Base-by-base conservation (phyloP, 129 eudicot species). In the Tagetes patula region DNA sequence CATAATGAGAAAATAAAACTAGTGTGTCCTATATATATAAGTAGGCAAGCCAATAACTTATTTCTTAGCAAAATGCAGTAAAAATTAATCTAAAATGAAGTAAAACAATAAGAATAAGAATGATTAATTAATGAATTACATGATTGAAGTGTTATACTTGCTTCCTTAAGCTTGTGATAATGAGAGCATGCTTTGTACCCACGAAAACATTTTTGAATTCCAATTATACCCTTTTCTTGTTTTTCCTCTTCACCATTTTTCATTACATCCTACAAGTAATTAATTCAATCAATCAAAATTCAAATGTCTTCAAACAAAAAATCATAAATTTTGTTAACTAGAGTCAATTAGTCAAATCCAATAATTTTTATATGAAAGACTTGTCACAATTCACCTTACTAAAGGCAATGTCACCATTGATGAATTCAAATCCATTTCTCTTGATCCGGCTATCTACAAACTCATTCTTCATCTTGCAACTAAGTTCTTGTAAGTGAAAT, bases 141-240 rank as follows among this genome's bases (percentile, higher is more conserved):
- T 85, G 93, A 85, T 85, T 90, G 96, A 54, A 87, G 77, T 67
- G 86, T 39, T 65, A 85, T 80, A 31, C 72, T 82, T 76, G 85
- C 92, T 64, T 78, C 79, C 78, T 73, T 85, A 41, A 85, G 84
- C 81, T 83, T 84, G 78, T 68, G 53, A 82, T 79, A 79, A 69
- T 50, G 72, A 52, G 75, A 77, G 62, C 87, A 81, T 48, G 86
- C 81, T 80, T 75, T 75, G 70, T 84, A 74, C 31, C 85, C 86
- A 0, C 89, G 84, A 39, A 70, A 75, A 74, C 73, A 74, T 69
- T 78, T 87, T 73, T 90, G 92, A 53, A 81, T 79, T 46, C 43
- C 63, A 41, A 75, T 41, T 76, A 74, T 56, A 48, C 83, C 70
- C 64, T 66, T 68, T 40, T 78, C 71, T 56, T 50, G 60, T 34